Evolutionary conservation across 768 basidiomycete genomes (phyloP).

Genomic region (Suillus cothurnatus): DNA sequence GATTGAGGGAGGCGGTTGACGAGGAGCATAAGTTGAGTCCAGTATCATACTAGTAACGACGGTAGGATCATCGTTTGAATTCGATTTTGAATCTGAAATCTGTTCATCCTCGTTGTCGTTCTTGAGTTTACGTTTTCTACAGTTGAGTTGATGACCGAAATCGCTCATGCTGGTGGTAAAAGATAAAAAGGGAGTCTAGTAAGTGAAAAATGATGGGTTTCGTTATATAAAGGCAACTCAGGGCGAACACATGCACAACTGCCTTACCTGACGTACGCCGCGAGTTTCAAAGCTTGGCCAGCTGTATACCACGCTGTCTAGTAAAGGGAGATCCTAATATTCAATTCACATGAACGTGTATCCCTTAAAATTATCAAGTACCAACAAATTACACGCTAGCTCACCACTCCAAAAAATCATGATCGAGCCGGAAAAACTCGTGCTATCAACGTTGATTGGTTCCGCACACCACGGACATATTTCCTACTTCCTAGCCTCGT

Average conservation of each 20-base stretch:
- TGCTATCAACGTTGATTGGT: constrained; percentile 7
- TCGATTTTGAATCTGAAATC: constrained; percentile 25
- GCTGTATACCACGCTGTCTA: constrained; percentile 3
- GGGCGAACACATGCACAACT: constrained; percentile 30
- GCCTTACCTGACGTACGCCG: constrained; percentile 20
- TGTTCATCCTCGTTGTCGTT: constrained; percentile 51
- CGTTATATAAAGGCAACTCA: constrained; percentile 38
- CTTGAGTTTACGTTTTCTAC: constrained; percentile 78
- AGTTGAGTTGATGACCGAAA: constrained; percentile 56
- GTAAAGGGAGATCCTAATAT: not conserved
- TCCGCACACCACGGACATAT: constrained; percentile 16
- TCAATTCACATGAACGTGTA: not conserved
- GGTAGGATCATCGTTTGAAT: constrained; percentile 28
- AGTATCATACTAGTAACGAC: constrained; percentile 33
- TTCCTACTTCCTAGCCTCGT: constrained; percentile 12
- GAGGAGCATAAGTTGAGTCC: constrained; percentile 32
- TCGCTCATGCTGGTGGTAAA: constrained; percentile 51
- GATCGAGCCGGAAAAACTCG: constrained; percentile 5
- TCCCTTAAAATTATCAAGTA: not conserved
- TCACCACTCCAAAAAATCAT: not conserved
- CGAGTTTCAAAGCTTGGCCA: not conserved
- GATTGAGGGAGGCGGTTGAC: constrained; percentile 42
- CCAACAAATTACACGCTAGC: not conserved
- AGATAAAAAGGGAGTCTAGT: constrained; percentile 12
- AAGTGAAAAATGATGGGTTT: constrained; percentile 17